Base-by-base conservation (phyloP, 2,329 filamentous ascomycete genomes). In the Aulographum hederae region DNA sequence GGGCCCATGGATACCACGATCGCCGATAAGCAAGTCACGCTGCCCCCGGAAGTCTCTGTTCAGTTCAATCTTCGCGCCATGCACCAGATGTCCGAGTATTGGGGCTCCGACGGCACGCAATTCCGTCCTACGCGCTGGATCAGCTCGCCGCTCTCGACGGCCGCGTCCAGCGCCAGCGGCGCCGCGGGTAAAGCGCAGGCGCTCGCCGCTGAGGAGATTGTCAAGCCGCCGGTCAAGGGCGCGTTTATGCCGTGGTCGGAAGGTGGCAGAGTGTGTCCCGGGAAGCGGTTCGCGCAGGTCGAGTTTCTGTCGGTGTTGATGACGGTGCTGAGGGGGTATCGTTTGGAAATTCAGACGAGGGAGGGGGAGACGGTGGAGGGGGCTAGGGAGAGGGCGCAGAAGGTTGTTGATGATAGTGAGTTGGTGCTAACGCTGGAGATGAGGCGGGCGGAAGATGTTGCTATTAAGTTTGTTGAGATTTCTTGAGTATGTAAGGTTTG, bases 231-330 rank as follows among this genome's bases (percentile, higher is more conserved):
- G 0, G 39, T 47, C 1, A 54, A 51, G 26, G 58, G 58, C 1
- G 45, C 48, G 1, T 69, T 56, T 36, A 27, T 58, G 2, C 54
- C 63, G 0, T 69, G 63, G 62, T 57, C 59, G 1, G 43, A 38
- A 3, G 64, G 65, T 0, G 61, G 63, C 8, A 44, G 65, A 4
- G 45, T 60, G 3, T 69, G 65, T 41, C 62, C 63, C 0, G 65
- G 65, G 1, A 53, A 60, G 48, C 67, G 66, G 40, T 63, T 69
- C 52, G 51, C 63, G 2, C 60, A 69, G 44, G 64, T 69, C 2
- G 65, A 69, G 42, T 67, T 68, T 42, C 54, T 58, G 3, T 56
- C 53, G 10, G 54, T 60, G 2, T 41, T 69, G 16, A 42, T 55
- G 34, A 51, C 51, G 2, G 38, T 65, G 10, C 46, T 63, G 19